Base-by-base conservation (phyloP, 208 protist genomes). In the Entamoeba invadens region DNA sequence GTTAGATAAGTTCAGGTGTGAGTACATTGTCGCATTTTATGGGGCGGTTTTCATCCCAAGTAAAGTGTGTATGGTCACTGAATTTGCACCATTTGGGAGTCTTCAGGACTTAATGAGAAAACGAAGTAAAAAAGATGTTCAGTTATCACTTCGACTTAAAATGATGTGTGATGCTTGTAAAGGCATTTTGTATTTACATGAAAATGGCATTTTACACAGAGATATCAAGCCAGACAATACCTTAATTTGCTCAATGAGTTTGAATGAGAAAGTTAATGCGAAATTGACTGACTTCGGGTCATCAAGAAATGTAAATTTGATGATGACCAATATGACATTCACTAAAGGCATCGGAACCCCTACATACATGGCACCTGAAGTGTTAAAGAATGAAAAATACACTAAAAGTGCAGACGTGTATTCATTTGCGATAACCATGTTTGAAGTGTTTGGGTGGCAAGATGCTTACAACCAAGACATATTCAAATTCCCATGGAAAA, bases 381-480 rank as follows among this genome's bases (percentile, higher is more conserved):
- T 96, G 45, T 45, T 96, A 91, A n/a, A 68, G n/a, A 94, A 93
- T 0, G 2, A 94, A 92, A 38, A 91, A 25, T 96, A 96, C 93
- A 93, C 93, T 47, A 47, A 95, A n/a, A 94, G 94, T 2, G 96
- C 95, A 12, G 96, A 97, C 94, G 95, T 97, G 4, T 97, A 95
- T 50, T 95, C 94, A 0, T 96, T 95, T 95, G 96, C 94, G 21
- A 94, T 97, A 18, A 94, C 96, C 0, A 87, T 96, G 45, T 93
- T 50, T 0, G 95, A 96, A 50, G 51, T 96, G 14, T 93, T 96
- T 35, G 96, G 95, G 16, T 91, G 95, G 93, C 18, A 93, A 46
- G 91, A 91, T 6, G 94, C 95, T 44, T 95, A 57, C 18, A 18
- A 57, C 47, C n/a, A n/a, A n/a, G n/a, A n/a, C n/a, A n/a, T n/a